Evolutionary conservation across 2,329 filamentous ascomycete genomes (phyloP).

Genomic region (Ceratocystiopsis minuta): DNA sequence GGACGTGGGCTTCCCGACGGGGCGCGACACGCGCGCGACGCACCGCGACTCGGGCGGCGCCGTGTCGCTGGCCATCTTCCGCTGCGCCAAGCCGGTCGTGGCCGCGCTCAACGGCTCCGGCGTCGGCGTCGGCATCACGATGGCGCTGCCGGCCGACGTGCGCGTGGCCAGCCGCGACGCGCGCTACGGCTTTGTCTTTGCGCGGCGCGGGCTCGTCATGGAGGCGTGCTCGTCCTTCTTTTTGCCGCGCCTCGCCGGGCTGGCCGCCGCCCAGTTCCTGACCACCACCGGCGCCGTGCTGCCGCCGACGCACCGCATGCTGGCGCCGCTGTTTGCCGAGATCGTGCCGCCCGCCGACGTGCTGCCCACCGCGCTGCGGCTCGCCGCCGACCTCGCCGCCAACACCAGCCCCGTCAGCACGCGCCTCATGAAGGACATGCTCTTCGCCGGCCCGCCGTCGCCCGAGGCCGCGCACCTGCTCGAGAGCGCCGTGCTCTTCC

Average conservation of each 20-base stretch:
- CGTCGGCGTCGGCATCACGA: constrained; percentile 43
- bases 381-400: constrained; percentile 47
- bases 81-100: constrained; percentile 39
- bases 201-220: constrained; percentile 50
- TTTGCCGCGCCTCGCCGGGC: constrained; percentile 50
- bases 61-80: constrained; percentile 35
- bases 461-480: constrained; percentile 55
- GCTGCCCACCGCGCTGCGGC: constrained; percentile 38
- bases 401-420: constrained; percentile 49
- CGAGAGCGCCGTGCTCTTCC: constrained; percentile 46
- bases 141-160: constrained; percentile 37
- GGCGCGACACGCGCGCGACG: constrained; percentile 10
- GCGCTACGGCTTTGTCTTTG: constrained; percentile 60
- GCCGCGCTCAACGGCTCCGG: constrained; percentile 40
- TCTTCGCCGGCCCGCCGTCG: constrained; percentile 39
- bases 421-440: constrained; percentile 52
- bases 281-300: constrained; percentile 50
- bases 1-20: constrained; percentile 12
- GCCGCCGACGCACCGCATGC: constrained; percentile 28
- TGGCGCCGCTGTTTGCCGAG: constrained; percentile 48
- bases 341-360: constrained; percentile 42
- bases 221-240: constrained; percentile 57
- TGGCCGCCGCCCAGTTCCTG: constrained; percentile 43
- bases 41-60: constrained; percentile 34
- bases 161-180: constrained; percentile 35